phyloP scores from a whole-genome alignment of 495 filamentous ascomycete genomes.

The Staphylotrichum tortipilum region DNA sequence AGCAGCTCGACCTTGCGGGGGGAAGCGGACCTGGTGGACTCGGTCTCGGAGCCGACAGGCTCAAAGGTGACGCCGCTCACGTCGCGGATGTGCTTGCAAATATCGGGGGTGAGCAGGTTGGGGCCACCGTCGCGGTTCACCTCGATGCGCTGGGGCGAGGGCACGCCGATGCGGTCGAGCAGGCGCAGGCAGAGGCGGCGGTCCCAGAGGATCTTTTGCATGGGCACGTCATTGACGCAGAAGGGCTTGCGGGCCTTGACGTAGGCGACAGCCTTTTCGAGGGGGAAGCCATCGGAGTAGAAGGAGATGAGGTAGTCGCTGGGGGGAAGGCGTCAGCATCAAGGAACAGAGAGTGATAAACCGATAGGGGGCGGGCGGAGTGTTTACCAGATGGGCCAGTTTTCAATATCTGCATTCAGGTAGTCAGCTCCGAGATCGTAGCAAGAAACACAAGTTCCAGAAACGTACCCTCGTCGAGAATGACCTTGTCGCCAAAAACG shows the following conservation, averaged over 20 bases:
- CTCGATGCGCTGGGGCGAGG: constrained; percentile 82
- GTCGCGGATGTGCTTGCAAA: constrained; percentile 68
- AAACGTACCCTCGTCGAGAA: constrained; percentile 74
- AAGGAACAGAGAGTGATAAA: too few species aligned
- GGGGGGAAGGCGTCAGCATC: constrained; percentile 14
- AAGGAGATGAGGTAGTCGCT: constrained; percentile 95
- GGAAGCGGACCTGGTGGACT: constrained; percentile 42
- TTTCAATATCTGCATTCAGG: constrained; percentile 47
- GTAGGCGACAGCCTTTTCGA: constrained; percentile 96
- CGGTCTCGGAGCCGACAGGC: constrained; percentile 57
- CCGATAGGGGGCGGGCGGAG: too few species aligned
- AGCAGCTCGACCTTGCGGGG: constrained; percentile 69
- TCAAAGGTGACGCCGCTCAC: constrained; percentile 72
- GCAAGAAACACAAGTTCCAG: neutral
- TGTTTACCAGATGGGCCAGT: constrained; percentile 59
- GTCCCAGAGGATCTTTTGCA: constrained; percentile 98
- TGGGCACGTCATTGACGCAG: constrained; percentile 92
- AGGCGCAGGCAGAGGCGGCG: constrained; percentile 79
- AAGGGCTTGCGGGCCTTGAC: constrained; percentile 85
- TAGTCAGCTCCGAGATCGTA: constrained; percentile 10
- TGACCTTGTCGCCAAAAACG: constrained; percentile 97
- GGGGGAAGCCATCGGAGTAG: constrained; percentile 92
- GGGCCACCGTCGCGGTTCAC: constrained; percentile 93
- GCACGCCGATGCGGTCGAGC: constrained; percentile 78
- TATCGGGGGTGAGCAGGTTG: constrained; percentile 59